Evolutionary conservation across 208 protist species (phyloP), one percentile per base, ranked within the genome.

Genomic region (Crithidia expoeki): DNA sequence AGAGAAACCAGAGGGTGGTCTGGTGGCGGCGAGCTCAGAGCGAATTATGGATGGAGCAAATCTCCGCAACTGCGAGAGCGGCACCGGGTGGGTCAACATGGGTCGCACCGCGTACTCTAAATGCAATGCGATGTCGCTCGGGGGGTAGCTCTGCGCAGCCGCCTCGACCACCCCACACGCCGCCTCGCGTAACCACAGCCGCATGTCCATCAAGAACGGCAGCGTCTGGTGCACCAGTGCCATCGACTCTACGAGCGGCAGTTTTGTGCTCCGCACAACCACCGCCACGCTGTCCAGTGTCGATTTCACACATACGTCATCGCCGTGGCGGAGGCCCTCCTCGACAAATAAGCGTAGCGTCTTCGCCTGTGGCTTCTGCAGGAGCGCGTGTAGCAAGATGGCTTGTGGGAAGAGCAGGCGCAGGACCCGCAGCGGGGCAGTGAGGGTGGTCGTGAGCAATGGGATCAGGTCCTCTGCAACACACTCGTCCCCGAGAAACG

Each of bases 331-430:
- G 34, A 94, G 69, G 1, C 85, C 89, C 61, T 94, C 89, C 16
- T 85, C 81, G 17, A 90, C 75, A 52, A 94, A 94, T 23, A 94
- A 79, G 30, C 61, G 73, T 28, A 94, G 61, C 51, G 84, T 92
- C 60, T 84, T 81, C 28, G 74, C n/a, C 21, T 44, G 74, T 2
- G 85, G 79, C 3, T 25, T 34, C 61, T 73, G 76, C 49, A 92
- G 61, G 14, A 75, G 59, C 14, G 78, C 61, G 67, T 90, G 86
- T 5, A 86, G 82, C 14, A 73, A 21, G 23, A 94, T 86, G 30
- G 84, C 79, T 23, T 89, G 76, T 5, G 80, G 69, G 44, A 81
- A 90, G 42, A 94, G 75, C 64, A 83, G 57, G 0, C 83, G 71
- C 71, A 77, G 78, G 57, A 91, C 86, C 23, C 76, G 74, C 59